Conservation (phyloP, 2,329 filamentous ascomycete genomes). For the Monilinia polystroma region DNA sequence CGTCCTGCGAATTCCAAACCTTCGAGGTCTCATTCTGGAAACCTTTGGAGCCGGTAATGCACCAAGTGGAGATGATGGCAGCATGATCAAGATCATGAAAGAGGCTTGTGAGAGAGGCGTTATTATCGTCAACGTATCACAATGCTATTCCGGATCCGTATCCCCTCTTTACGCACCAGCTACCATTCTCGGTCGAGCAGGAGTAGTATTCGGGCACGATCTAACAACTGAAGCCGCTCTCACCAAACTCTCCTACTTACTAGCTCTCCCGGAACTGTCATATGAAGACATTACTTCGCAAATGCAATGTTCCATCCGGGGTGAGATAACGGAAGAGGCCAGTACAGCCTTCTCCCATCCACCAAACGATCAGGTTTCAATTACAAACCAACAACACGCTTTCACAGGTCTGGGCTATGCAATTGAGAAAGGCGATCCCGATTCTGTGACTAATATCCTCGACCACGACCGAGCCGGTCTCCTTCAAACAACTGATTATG, state of each 20-base stretch:
- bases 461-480: conserved; percentile 37
- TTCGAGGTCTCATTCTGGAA: conserved; percentile 67
- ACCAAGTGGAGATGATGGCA: conserved; percentile 58
- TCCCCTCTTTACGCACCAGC: conserved; percentile 58
- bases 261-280: conserved; percentile 57
- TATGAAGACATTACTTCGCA: conserved; percentile 57
- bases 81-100: conserved; percentile 61
- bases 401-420: conserved; percentile 63
- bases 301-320: conserved; percentile 63
- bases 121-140: conserved; percentile 70
- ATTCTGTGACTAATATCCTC: conserved; percentile 40
- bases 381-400: conserved; percentile 51
- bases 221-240: conserved; percentile 59
- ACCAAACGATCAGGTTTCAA: conserved; percentile 39
- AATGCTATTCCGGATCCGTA: conserved; percentile 57
- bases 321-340: conserved; percentile 58
- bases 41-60: conserved; percentile 73
- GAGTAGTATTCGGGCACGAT: conserved; percentile 67
- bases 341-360: conserved; percentile 55
- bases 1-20: conserved; percentile 58
- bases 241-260: conserved; percentile 46
- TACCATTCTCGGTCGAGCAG: conserved; percentile 61
- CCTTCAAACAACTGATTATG: conserved; percentile 42
- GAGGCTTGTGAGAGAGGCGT: conserved; percentile 64
- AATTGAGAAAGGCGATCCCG: conserved; percentile 58